phyloP scores from a whole-genome alignment of 1,139 yeast species.

The Scheffersomyces titani region DNA sequence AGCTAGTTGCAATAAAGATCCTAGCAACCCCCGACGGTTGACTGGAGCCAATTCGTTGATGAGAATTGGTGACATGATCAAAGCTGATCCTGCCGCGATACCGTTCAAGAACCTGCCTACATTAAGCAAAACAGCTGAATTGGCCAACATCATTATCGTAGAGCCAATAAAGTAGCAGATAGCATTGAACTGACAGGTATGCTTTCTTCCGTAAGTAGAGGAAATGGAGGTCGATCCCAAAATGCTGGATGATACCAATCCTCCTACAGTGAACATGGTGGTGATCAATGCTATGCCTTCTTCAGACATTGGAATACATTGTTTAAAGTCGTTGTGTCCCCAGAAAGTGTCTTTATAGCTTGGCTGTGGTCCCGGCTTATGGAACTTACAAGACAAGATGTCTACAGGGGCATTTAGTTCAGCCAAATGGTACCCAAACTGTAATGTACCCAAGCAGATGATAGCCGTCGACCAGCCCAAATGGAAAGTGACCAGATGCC shows the following conservation, averaged over 20 bases:
- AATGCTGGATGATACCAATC: slow-evolving; percentile 31
- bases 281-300: slow-evolving; percentile 30
- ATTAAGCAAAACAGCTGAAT: slow-evolving; percentile 17
- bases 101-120: slow-evolving; percentile 36
- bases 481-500: slow-evolving; percentile 28
- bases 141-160: slow-evolving; percentile 25
- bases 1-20: slow-evolving; percentile 38
- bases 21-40: slow-evolving; percentile 41
- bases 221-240: slow-evolving; percentile 31
- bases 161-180: slow-evolving; percentile 29
- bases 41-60: slow-evolving; percentile 40
- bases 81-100: slow-evolving; percentile 39
- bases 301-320: slow-evolving; percentile 31
- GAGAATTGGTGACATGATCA: slow-evolving; percentile 40
- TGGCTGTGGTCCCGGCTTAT: slow-evolving; percentile 22
- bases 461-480: slow-evolving; percentile 41
- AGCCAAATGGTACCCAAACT: slow-evolving; percentile 88
- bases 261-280: slow-evolving; percentile 41
- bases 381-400: slow-evolving; percentile 49
- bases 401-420: slow-evolving; percentile 84
- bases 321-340: slow-evolving; percentile 22
- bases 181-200: slow-evolving; percentile 26
- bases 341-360: slow-evolving; percentile 29
- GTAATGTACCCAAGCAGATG: slow-evolving; percentile 74
- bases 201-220: slow-evolving; percentile 26